Evolutionary conservation across 371 early-diverging fungal species (phyloP), one percentile per base, ranked within the genome.

Genomic region (Phascolomyces articulosus): DNA sequence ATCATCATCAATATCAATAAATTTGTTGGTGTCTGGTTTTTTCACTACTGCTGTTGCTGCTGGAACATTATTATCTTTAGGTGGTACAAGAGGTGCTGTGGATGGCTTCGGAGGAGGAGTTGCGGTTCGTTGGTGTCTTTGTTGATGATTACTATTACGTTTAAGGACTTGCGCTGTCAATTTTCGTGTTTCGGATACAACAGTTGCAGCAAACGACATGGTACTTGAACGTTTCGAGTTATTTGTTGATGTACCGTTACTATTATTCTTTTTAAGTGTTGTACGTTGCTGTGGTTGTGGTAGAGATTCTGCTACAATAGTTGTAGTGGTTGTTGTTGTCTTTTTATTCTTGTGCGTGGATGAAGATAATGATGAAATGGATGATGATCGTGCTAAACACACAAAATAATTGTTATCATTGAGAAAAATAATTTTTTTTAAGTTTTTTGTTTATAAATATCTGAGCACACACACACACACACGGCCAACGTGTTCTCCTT

Each of bases 181-280:
- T 34, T 57, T 57, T 20, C 40, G 34, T 13, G 57, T 57, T 57
- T 57, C 57, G 57, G 57, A 57, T 38, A 40, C 57, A 38, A 57
- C n/a, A 3, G 40, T 40, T 4, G 57, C 40, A 38, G 57, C 57
- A 21, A 57, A 21, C 13, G 57, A 57, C 40, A 57, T 40, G 8
- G 57, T 57, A 21, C 11, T 24, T 29, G 57, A 57, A 40, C 57
- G 57, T 57, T 40, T 57, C 57, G 23, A n/a, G n/a, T n/a, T n/a
- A 51, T n/a, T 24, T 11, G 47, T 4, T 51, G 23, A 51, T 51
- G 51, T 13, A n/a, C 38, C 13, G 38, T 13, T 38, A 38, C 15
- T 44, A 1, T n/a, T 51, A 7, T 24, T 20, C 51, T 51, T 10
- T n/a, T 51, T 51, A 11, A 23, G 8, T 1, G 4, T 8, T 8